phyloP scores from a whole-genome alignment of 116 monocot genomes.

The Trichopus zeylanicus region DNA sequence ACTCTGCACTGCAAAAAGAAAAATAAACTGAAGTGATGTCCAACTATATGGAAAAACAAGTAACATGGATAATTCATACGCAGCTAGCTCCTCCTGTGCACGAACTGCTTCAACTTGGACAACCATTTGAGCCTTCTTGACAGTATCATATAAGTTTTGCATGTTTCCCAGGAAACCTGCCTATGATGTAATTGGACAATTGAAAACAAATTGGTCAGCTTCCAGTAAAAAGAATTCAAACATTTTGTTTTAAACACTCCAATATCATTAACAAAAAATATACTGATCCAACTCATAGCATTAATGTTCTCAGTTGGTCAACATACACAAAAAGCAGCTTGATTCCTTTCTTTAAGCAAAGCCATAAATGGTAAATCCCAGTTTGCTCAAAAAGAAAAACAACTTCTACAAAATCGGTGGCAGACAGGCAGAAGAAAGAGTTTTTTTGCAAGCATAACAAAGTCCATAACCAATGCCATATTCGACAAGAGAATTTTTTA shows the following conservation, averaged over 20 bases:
- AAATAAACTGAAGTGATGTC: neutral
- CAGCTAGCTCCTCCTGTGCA: conserved; percentile 94
- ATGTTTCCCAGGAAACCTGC: conserved; percentile 83
- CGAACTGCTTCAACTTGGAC: conserved; percentile 99
- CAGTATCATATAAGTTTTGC: conserved; percentile 96
- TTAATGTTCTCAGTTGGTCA: neutral
- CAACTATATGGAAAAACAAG: neutral
- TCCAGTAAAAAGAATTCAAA: neutral
- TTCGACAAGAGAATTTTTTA: too few species aligned
- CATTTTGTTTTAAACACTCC: neutral
- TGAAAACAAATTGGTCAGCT: too few species aligned
- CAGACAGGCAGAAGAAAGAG: too few species aligned
- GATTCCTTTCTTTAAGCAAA: too few species aligned
- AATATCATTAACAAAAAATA: neutral
- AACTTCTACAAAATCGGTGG: too few species aligned
- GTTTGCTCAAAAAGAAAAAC: too few species aligned
- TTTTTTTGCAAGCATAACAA: too few species aligned
- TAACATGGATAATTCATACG: conserved; percentile 38
- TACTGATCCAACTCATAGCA: neutral
- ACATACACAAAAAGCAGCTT: too few species aligned
- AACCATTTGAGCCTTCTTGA: conserved; percentile 98
- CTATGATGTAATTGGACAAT: conserved; percentile 21
- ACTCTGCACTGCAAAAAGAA: conserved; percentile 60
- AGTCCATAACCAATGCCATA: too few species aligned
- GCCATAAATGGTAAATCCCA: too few species aligned